phyloP scores from a whole-genome alignment of 2,329 filamentous ascomycete genomes.

The Botryotinia narcissicola region DNA sequence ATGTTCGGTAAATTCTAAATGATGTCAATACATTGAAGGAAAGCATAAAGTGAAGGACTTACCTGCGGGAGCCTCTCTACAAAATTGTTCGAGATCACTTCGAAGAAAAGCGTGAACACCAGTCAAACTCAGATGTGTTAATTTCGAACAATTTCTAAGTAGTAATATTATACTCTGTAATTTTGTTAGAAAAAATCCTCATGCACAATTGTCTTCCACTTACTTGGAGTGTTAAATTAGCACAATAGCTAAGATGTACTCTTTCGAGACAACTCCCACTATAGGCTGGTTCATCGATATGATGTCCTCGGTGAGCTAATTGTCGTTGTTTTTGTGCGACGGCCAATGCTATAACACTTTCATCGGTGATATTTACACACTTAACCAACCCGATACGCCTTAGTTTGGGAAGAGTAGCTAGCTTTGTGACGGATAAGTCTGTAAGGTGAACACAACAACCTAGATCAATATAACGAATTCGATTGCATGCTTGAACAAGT shows the following conservation, averaged over 20 bases:
- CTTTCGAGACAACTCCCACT: slow-evolving; percentile 62
- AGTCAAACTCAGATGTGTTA: slow-evolving; percentile 92
- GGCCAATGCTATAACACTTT: slow-evolving; percentile 81
- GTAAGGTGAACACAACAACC: slow-evolving; percentile 92
- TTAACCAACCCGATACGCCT: slow-evolving; percentile 95
- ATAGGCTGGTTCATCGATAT: slow-evolving; percentile 7
- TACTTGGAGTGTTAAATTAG: slow-evolving; percentile 77
- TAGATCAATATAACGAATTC: slow-evolving; percentile 95
- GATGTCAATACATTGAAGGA: slow-evolving; percentile 15
- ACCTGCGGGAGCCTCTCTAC: slow-evolving; percentile 78
- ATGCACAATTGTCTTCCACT: slow-evolving; percentile 35
- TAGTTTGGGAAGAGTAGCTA: slow-evolving; percentile 86
- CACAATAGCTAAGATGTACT: slow-evolving; percentile 95
- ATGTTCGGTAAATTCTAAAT: slow-evolving; percentile 86
- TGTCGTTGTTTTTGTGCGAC: slow-evolving; percentile 40
- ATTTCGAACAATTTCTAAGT: slow-evolving; percentile 83
- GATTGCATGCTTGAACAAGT: slow-evolving; percentile 81
- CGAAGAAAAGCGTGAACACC: slow-evolving; percentile 88
- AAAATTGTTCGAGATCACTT: slow-evolving; percentile 80
- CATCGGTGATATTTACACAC: slow-evolving; percentile 84
- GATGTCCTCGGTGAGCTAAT: slow-evolving; percentile 1
- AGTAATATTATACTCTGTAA: slow-evolving; percentile 81
- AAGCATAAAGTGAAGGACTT: slow-evolving; percentile 32
- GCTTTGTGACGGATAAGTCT: slow-evolving; percentile 77
- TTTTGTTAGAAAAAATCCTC: slow-evolving; percentile 35